These are phyloP conservation scores for Inonotus hispidus DNA, from an alignment of 1,284 basidiomycete genomes.

Conservation along the genomic window DNA sequence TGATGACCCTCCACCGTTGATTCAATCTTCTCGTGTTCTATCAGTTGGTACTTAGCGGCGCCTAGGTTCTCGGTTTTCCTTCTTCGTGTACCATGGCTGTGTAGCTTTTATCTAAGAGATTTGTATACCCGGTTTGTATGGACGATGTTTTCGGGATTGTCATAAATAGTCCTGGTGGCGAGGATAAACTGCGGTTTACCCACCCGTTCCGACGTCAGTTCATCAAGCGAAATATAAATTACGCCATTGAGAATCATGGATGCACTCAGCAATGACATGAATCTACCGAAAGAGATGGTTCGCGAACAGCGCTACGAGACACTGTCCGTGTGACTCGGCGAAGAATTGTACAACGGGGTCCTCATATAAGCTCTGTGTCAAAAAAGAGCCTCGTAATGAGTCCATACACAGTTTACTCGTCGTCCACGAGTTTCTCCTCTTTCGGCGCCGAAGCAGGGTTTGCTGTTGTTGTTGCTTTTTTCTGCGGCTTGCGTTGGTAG, in stretches of 20 bases:
- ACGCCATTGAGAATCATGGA: not conserved
- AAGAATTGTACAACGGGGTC: too few relatives aligned
- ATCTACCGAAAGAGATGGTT: not conserved
- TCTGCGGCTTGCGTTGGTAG: slow-evolving; percentile 72
- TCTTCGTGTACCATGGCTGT: not conserved
- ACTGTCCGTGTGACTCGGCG: too few relatives aligned
- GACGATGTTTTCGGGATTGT: too few relatives aligned
- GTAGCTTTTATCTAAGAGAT: not conserved
- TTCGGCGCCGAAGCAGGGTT: slow-evolving; percentile 34
- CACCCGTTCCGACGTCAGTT: too few relatives aligned
- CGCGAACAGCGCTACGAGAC: too few relatives aligned
- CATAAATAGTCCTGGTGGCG: too few relatives aligned
- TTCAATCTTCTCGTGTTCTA: not conserved
- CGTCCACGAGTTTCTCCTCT: slow-evolving; percentile 61
- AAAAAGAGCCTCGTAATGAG: too few relatives aligned
- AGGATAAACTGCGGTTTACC: too few relatives aligned
- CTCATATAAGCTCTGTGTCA: too few relatives aligned
- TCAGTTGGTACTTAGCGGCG: not conserved
- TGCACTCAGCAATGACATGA: not conserved
- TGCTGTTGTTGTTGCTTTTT: slow-evolving; percentile 51
- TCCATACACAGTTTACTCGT: slow-evolving; percentile 3
- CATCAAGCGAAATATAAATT: not conserved
- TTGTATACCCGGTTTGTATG: too few relatives aligned
- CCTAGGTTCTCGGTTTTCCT: not conserved
- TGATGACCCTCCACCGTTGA: not conserved